Percentiles rank a stretch among this genome's conserved stretches.
Conservation (phyloP, 129 eudicot genomes). For the Lactuca sativa region DNA sequence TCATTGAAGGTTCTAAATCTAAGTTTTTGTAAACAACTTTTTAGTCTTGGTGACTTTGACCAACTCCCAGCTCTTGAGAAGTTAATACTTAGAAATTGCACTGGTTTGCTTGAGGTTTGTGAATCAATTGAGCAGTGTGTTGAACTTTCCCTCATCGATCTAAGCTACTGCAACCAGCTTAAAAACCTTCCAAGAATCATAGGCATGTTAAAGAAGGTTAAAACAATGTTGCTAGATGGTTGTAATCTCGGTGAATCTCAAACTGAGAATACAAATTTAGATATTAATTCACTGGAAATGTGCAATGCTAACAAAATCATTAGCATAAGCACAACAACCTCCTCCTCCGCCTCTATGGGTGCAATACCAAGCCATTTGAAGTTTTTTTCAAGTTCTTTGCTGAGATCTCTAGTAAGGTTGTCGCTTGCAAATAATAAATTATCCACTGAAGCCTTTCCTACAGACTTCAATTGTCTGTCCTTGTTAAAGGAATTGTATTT, state of each 20-base stretch:
- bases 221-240: slow-evolving; percentile 18
- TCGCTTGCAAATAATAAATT: not conserved
- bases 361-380: too few relatives aligned
- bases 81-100: not conserved
- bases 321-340: not conserved
- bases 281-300: too few relatives aligned
- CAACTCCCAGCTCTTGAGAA: slow-evolving; percentile 13
- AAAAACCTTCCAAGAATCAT: slow-evolving; percentile 13
- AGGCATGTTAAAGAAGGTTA: slow-evolving; percentile 9
- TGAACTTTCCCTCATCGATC: too few relatives aligned
- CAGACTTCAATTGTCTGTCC: not conserved
- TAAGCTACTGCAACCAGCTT: slow-evolving; percentile 4
- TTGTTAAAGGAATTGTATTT: not conserved
- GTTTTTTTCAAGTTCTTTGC: too few relatives aligned
- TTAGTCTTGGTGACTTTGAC: not conserved
- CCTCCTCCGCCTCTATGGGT: not conserved
- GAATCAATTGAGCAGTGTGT: too few relatives aligned
- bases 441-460: not conserved
- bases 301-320: too few relatives aligned
- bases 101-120: too few relatives aligned
- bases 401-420: too few relatives aligned
- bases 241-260: not conserved
- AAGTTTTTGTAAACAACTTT: slow-evolving; percentile 9
- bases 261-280: too few relatives aligned
- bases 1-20: slow-evolving; percentile 5